Evolutionary conservation across 306 rosid species (phyloP).

Genomic region (Spatholobus suberectus): DNA sequence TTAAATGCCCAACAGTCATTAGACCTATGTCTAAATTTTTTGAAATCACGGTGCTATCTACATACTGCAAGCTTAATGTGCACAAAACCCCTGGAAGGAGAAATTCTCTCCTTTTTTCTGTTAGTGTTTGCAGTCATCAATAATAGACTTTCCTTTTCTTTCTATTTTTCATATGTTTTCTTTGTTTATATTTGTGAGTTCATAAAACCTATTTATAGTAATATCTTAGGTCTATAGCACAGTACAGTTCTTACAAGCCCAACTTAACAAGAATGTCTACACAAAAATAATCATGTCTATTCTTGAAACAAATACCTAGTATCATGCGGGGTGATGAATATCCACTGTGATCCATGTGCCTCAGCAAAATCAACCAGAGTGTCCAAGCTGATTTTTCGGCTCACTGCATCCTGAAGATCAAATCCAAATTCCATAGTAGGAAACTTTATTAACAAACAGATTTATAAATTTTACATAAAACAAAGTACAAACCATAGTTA

Average conservation of each 20-base stretch:
- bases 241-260: background rate
- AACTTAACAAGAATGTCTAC: slow-evolving; percentile 1
- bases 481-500: background rate
- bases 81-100: background rate
- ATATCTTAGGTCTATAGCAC: slow-evolving; percentile 6
- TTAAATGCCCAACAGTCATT: background rate
- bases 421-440: slow-evolving; percentile 29
- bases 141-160: background rate
- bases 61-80: background rate
- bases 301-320: slow-evolving; percentile 64
- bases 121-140: background rate
- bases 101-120: background rate
- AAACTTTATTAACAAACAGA: slow-evolving; percentile 16
- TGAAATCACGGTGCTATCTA: background rate
- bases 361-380: slow-evolving; percentile 83
- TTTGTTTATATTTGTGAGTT: background rate
- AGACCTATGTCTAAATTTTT: background rate
- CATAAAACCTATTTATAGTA: slow-evolving; percentile 2
- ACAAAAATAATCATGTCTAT: slow-evolving; percentile 8
- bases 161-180: background rate
- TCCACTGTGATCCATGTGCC: slow-evolving; percentile 94
- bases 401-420: slow-evolving; percentile 82
- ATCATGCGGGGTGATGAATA: slow-evolving; percentile 93
- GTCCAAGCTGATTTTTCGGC: slow-evolving; percentile 93
- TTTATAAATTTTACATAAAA: background rate